Evolutionary conservation across 768 basidiomycete species (phyloP), one percentile per base, ranked within the genome.

Genomic region (Boletus eberwhitei): DNA sequence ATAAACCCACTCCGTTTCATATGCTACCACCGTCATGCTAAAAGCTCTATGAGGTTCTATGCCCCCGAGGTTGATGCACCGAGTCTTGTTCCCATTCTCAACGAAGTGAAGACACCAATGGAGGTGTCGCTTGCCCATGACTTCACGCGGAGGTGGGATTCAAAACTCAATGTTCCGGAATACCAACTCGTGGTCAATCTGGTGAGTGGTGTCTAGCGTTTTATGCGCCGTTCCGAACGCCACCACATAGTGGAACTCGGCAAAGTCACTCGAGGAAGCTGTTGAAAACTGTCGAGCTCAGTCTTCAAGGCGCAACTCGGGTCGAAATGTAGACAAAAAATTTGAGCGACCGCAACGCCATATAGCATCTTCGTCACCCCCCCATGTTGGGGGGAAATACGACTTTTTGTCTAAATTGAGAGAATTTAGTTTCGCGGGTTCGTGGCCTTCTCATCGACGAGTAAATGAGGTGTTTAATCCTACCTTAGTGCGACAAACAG

Each of bases 41-140:
- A 74, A 17, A 67, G 71, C 7, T 80, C 83, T 5, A 71, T 89
- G 54, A 79, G 87, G n/a, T 89, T 86, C 58, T 85, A 90, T 60
- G 70, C 82, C 0, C 66, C 87, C 21, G 73, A 77, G 46, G 66
- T 71, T 5, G 64, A 75, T 11, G 55, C 63, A 13, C 65, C 71
- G 37, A 58, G 70, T 61, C 32, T 37, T 13, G n/a, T 52, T 48
- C 68, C 22, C 12, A 11, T 49, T 13, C 65, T 40, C 42, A 35
- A 51, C 50, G 61, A 55, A 46, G 42, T 22, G 34, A 67, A 53
- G 44, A 63, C 60, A 43, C 64, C 63, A 9, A 68, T 62, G 59
- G 60, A 67, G 32, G 65, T 54, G 16, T 69, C 71, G 36, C 61
- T 75, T n/a, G 56, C 63, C 16, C 72, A 76, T 37, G 75, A 77